Evolutionary conservation across 768 basidiomycete genomes (phyloP).

Genomic region (Suillus paluster): DNA sequence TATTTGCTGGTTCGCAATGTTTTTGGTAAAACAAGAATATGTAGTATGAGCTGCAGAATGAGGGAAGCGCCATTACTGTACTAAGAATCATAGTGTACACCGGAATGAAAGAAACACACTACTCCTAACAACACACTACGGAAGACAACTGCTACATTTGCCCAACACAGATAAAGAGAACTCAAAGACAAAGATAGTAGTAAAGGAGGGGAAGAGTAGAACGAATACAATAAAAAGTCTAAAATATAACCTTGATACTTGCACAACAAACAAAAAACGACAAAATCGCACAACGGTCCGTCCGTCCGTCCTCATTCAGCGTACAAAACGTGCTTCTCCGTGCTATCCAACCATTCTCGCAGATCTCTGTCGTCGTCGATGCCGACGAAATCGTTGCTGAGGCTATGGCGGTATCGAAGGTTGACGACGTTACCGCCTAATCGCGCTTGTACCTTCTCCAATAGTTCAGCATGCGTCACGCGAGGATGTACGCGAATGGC

Average conservation of each 20-base stretch:
- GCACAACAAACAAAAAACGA: slow-evolving; percentile 6
- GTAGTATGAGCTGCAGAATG: no score
- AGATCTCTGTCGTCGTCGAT: slow-evolving; percentile 68
- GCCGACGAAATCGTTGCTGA: slow-evolving; percentile 64
- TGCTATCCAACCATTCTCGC: slow-evolving; percentile 72
- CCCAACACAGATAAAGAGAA: slow-evolving; percentile 1
- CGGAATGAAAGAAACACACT: background rate
- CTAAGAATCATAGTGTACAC: background rate
- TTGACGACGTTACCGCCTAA: slow-evolving; percentile 73
- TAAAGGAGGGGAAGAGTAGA: slow-evolving; percentile 19
- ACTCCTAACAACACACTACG: slow-evolving; percentile 2
- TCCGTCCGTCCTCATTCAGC: slow-evolving; percentile 54
- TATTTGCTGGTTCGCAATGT: no score
- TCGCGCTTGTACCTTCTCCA: slow-evolving; percentile 90
- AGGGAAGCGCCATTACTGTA: no score
- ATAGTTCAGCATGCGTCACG: slow-evolving; percentile 83
- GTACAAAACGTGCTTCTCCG: slow-evolving; percentile 84
- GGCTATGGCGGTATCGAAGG: slow-evolving; percentile 78
- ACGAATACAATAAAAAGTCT: slow-evolving; percentile 30
- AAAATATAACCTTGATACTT: slow-evolving; percentile 30
- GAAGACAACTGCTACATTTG: slow-evolving; percentile 4
- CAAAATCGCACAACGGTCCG: slow-evolving; percentile 8
- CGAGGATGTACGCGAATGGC: slow-evolving; percentile 96
- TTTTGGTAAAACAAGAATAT: no score
- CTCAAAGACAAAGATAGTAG: background rate